Base-by-base conservation (phyloP, 1,284 basidiomycete species). In the Apiotrichum gamsii region DNA sequence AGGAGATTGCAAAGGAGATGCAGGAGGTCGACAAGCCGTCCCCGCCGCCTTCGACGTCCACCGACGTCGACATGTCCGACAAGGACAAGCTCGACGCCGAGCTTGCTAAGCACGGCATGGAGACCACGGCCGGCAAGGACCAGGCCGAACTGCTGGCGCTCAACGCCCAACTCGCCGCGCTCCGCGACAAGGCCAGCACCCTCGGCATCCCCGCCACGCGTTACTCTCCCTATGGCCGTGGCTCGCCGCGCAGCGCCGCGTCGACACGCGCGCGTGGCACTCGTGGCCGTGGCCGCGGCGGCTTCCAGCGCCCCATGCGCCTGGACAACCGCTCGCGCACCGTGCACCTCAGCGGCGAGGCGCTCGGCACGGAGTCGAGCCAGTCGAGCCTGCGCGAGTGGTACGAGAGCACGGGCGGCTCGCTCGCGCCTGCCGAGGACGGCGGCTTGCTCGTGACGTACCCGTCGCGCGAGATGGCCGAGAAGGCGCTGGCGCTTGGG, bases 311-410 rank as follows among this genome's bases (percentile, higher is more conserved):
- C 35, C 67, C 65, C 58, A 86, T 94, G 82, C 85, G 85, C 58
- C 80, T 96, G 20, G 91, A 96, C 72, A 91, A 94, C 61, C 82
- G 91, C 16, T 86, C 91, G 5, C 87, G 84, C 71, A 83, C 81
- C 64, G 72, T 96, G 24, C 71, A 85, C 35, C 74, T 95, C 31
- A 83, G 86, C 57, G 86, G 83, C 31, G 69, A 72, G 13, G 80
- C 80, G 0, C 61, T 74, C 1, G 35, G 53, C 2, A 62, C 57
- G 2, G 74, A 73, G 25, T 74, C 75, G 20, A 30, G 75, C 74
- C 43, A 60, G 78, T 38, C 80, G 56, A 77, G 80, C 20, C 76
- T 90, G 44, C 80, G 80, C 53, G 82, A 85, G 55, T 93, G 87
- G 83, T 93, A 85, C 67, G 85, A 87, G 77, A 82, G 85, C 57